These are phyloP conservation scores for Kluyveromyces lactis DNA, from an alignment of 805 yeast species.

Conservation along the genomic window DNA sequence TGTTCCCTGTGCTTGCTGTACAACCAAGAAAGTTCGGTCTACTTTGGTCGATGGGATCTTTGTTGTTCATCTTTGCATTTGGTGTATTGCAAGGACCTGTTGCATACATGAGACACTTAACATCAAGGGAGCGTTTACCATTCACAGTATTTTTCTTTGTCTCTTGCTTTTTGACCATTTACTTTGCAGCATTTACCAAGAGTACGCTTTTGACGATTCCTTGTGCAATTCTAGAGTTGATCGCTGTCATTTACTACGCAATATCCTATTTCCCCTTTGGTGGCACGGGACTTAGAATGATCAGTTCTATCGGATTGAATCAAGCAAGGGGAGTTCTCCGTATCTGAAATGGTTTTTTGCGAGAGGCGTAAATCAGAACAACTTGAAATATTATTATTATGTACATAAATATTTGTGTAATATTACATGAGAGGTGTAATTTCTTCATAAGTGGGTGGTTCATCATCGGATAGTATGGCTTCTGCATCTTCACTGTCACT, in stretches of 20 bases:
- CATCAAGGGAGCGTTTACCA: slow-evolving; percentile 67
- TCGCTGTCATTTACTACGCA: slow-evolving; percentile 86
- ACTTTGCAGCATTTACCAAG: slow-evolving; percentile 59
- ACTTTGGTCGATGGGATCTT: slow-evolving; percentile 85
- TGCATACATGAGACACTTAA: slow-evolving; percentile 65
- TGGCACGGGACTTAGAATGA: slow-evolving; percentile 58
- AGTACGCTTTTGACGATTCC: slow-evolving; percentile 70
- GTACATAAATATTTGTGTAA: neutral
- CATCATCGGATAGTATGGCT: slow-evolving; percentile 6
- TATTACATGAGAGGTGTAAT: slow-evolving; percentile 13
- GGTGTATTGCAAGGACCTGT: slow-evolving; percentile 90
- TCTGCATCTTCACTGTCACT: neutral
- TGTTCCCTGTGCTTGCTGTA: slow-evolving; percentile 83
- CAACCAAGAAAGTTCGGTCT: slow-evolving; percentile 88
- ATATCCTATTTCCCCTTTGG: slow-evolving; percentile 96
- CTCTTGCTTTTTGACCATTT: slow-evolving; percentile 71
- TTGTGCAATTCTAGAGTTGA: slow-evolving; percentile 65
- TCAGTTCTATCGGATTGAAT: slow-evolving; percentile 48
- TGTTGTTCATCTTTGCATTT: slow-evolving; percentile 79
- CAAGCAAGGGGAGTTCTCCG: slow-evolving; percentile 38
- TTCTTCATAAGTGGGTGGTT: slow-evolving; percentile 32
- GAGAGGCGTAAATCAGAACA: no score
- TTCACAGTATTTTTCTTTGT: slow-evolving; percentile 75
- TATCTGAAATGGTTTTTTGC: slow-evolving; percentile 12
- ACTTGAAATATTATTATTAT: no score